These are phyloP conservation scores for Candida michaelii DNA, from an alignment of 805 yeast genomes.

Conservation along the genomic window DNA sequence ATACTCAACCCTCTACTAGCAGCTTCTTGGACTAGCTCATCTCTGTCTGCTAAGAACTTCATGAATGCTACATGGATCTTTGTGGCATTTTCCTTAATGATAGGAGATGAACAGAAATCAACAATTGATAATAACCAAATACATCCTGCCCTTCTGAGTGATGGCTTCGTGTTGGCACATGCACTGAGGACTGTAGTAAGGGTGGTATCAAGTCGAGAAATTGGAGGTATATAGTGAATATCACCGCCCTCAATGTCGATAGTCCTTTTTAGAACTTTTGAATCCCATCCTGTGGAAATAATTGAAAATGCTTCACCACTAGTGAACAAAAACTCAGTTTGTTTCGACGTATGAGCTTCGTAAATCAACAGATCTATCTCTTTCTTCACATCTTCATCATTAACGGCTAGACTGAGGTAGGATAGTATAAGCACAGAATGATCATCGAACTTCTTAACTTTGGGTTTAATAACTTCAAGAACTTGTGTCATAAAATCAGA, in stretches of 20 bases:
- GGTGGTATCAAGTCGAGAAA: constrained; percentile 30
- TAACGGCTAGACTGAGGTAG: constrained; percentile 44
- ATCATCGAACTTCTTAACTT: constrained; percentile 59
- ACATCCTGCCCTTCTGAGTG: constrained; percentile 72
- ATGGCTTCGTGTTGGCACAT: constrained; percentile 68
- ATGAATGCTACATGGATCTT: constrained; percentile 73
- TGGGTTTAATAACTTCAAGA: constrained; percentile 29
- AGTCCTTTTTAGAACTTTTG: constrained; percentile 50
- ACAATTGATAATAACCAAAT: constrained; percentile 82
- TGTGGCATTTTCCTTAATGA: constrained; percentile 44
- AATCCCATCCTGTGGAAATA: constrained; percentile 73
- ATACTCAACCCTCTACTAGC: constrained; percentile 87
- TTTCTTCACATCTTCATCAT: not conserved
- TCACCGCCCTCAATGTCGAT: constrained; percentile 52
- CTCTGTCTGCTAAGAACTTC: constrained; percentile 75
- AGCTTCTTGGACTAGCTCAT: constrained; percentile 87
- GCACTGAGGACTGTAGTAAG: constrained; percentile 51
- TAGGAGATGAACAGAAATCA: constrained; percentile 59
- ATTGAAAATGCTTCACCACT: constrained; percentile 83
- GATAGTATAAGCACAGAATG: constrained; percentile 57
- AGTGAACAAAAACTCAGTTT: constrained; percentile 71
- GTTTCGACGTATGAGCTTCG: constrained; percentile 64
- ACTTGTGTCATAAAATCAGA: constrained; percentile 15
- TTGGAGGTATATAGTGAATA: constrained; percentile 18
- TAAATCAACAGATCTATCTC: constrained; percentile 35